Evolutionary conservation across 116 monocot species (phyloP), one percentile per base, ranked within the genome.

Genomic region (Trichopus zeylanicus): DNA sequence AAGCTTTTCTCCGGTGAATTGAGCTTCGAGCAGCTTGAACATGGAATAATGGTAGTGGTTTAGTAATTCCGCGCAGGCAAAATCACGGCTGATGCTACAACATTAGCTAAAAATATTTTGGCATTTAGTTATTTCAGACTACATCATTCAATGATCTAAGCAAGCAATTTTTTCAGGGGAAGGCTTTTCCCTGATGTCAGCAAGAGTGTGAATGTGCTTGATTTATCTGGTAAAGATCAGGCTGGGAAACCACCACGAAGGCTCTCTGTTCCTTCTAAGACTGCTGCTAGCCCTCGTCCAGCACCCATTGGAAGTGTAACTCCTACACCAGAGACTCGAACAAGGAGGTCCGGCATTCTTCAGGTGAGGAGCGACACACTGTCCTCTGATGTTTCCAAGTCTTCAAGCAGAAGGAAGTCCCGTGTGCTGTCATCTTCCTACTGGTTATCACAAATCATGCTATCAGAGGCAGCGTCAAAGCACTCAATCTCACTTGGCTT

Each of bases 401-500:
- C 86, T 25, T 46, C 48, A n/a, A 26, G 29, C 29, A 81, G 80
- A 69, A 62, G 67, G 34, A 84, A 76, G 51, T 88, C 88, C 53
- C 63, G 63, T 19, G 63, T 63, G 29, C 55, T 93, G 11, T 82
- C 88, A 18, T 93, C 88, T 18, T 93, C 93, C 15, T 93, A 93
- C 54, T 93, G 93, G 88, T 26, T 85, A 29, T 58, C 88, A 12
- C 93, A 88, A 72, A 88, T 93, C 56, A 93, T 78, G 59, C 67
- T 93, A 7, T 73, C 93, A 15, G 88, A 93, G 58, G 68, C 85
- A 3, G 77, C 75, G 55, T 70, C 74, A 26, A 93, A 85, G 57
- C 93, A 88, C 51, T 74, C 74, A n/a, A 48, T 93, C 42, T 85
- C 88, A 18, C 79, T 93, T 66, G 88, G 82, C 0, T 93, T 93